Conservation (phyloP, 176 grass and related monocot genomes). For the Bolboschoenus planiculmis region DNA sequence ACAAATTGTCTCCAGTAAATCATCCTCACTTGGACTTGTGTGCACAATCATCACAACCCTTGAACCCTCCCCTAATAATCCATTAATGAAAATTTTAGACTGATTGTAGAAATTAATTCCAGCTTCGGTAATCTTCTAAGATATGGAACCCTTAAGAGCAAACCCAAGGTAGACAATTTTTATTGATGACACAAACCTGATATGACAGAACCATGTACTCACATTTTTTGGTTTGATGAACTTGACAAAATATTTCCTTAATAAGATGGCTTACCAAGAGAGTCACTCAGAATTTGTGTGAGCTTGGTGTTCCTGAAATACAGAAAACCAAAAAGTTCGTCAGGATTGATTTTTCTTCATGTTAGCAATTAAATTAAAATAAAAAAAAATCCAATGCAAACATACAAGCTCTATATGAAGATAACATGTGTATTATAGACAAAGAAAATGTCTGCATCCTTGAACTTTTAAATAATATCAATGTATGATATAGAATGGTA, state of each 20-base stretch:
- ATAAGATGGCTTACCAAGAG: constrained; percentile 44
- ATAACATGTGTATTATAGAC: background rate
- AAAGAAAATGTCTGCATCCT: background rate
- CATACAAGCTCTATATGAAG: background rate
- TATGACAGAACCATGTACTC: background rate
- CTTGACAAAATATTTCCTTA: background rate
- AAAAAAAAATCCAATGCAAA: background rate
- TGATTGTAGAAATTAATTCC: background rate
- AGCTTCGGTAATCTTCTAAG: no score
- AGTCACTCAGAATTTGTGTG: constrained; percentile 88
- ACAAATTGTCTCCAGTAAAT: constrained; percentile 68
- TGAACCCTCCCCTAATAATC: constrained; percentile 45
- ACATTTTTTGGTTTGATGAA: background rate
- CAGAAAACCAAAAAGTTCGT: constrained; percentile 8
- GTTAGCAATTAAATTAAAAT: background rate
- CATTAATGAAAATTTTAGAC: background rate
- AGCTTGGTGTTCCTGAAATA: constrained; percentile 87
- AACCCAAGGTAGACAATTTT: background rate
- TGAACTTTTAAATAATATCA: background rate
- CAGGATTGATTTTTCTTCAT: background rate
- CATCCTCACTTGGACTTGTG: constrained; percentile 56
- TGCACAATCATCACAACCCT: constrained; percentile 96
- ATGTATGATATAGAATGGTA: background rate
- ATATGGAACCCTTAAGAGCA: background rate
- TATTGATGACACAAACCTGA: background rate